These are phyloP conservation scores for Xerocomellus dryophilus DNA, from an alignment of 768 basidiomycete genomes.

Conservation along the genomic window DNA sequence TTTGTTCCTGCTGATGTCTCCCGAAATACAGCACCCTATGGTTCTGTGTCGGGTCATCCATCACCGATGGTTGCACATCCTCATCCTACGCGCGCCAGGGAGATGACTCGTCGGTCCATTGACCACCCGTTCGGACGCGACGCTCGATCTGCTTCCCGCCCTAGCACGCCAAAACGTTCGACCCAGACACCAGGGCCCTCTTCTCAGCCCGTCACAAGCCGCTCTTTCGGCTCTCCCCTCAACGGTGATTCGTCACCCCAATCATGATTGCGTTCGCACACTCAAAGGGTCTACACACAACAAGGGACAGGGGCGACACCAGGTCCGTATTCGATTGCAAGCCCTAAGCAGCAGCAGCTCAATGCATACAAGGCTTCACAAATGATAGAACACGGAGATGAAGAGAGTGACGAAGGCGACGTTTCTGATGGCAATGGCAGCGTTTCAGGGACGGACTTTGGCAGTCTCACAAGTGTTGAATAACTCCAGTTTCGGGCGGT, in stretches of 20 bases:
- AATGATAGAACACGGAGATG: constrained; percentile 11
- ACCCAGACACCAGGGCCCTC: constrained; percentile 27
- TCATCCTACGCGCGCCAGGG: constrained; percentile 25
- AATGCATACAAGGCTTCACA: constrained; percentile 19
- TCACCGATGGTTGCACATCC: constrained; percentile 28
- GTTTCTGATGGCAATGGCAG: constrained; percentile 39
- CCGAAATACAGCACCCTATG: not conserved
- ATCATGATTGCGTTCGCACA: constrained; percentile 37
- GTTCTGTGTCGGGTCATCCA: constrained; percentile 2
- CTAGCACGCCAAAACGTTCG: constrained; percentile 29
- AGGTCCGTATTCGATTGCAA: constrained; percentile 22
- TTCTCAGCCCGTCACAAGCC: constrained; percentile 31
- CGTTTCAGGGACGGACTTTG: constrained; percentile 41
- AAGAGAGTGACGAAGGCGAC: constrained; percentile 27
- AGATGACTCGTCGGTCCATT: constrained; percentile 14
- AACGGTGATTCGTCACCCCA: constrained; percentile 49
- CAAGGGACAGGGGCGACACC: constrained; percentile 32
- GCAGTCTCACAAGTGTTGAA: constrained; percentile 53
- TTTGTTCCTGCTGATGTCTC: constrained; percentile 70
- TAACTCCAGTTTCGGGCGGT: constrained; percentile 17
- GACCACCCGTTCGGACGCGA: constrained; percentile 17
- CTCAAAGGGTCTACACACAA: constrained; percentile 32
- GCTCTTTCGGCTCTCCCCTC: constrained; percentile 38
- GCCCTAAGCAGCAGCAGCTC: constrained; percentile 19
- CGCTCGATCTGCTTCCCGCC: constrained; percentile 22